Conservation (phyloP, 257 asterid species). For the Gardenia jasminoides region DNA sequence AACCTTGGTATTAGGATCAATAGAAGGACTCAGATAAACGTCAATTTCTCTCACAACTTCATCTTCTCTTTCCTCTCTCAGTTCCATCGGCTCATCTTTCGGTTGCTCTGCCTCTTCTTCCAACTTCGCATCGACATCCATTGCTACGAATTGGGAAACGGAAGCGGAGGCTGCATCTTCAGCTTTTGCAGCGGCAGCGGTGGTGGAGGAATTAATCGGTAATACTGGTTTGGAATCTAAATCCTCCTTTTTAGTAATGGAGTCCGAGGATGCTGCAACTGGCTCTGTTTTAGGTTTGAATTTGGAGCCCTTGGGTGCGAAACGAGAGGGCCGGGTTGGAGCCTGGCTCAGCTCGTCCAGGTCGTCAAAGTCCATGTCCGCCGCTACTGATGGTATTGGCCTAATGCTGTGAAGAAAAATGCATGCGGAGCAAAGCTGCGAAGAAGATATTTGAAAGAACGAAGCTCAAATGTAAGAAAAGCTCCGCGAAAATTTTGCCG, state of each 20-base stretch:
- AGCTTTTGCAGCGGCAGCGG: constrained; percentile 14
- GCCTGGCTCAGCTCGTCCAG: constrained; percentile 36
- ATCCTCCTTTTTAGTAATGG: constrained; percentile 39
- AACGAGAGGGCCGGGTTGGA: constrained; percentile 42
- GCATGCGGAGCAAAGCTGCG: too few species aligned
- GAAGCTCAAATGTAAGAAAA: too few species aligned
- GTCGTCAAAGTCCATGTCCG: constrained; percentile 61
- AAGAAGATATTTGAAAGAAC: too few species aligned
- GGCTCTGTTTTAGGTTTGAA: constrained; percentile 37
- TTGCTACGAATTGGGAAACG: constrained; percentile 16
- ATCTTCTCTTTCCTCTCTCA: constrained; percentile 41
- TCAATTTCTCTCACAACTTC: constrained; percentile 72
- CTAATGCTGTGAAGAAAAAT: neutral
- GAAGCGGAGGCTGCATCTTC: constrained; percentile 11
- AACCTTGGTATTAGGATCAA: constrained; percentile 49
- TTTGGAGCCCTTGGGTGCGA: constrained; percentile 68
- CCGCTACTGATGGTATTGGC: constrained; percentile 10
- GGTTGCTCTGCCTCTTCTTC: constrained; percentile 23
- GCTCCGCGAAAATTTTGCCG: too few species aligned
- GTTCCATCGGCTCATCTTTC: constrained; percentile 28
- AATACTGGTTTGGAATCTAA: constrained; percentile 17
- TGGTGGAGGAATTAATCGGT: neutral
- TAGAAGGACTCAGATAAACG: constrained; percentile 54
- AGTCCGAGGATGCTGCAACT: constrained; percentile 13
- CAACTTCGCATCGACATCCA: constrained; percentile 45